Conservation (phyloP, 1,284 basidiomycete genomes). For the Puccinia brachypodii region DNA sequence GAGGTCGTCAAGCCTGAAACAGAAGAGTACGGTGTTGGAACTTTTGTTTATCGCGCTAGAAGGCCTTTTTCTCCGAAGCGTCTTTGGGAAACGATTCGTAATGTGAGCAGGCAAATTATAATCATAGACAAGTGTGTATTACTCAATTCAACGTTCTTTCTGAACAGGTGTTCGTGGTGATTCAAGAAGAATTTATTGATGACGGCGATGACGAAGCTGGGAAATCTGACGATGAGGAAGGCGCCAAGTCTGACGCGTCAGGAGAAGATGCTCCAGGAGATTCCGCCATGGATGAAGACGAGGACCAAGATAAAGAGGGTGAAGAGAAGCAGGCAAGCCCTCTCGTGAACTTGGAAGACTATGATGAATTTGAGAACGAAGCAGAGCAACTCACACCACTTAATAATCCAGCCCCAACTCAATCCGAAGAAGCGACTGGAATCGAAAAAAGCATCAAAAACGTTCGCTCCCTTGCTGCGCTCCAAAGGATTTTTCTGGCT, state of each 20-base stretch:
- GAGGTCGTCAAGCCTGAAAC: conserved; percentile 60
- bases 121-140: conserved; percentile 42
- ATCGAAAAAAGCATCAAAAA: conserved; percentile 57
- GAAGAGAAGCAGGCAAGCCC: conserved; percentile 35
- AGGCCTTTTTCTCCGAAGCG: conserved; percentile 60
- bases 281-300: neutral
- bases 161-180: conserved; percentile 46
- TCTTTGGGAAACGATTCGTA: conserved; percentile 59
- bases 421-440: conserved; percentile 58
- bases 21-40: conserved; percentile 58
- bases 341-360: neutral
- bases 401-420: conserved; percentile 60
- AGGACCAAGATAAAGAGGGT: conserved; percentile 22
- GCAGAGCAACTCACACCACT: no score
- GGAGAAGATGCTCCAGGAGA: neutral
- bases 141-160: neutral
- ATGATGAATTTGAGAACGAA: neutral
- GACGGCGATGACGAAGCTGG: conserved; percentile 51
- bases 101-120: conserved; percentile 58
- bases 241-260: conserved; percentile 22
- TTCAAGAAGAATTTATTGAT: conserved; percentile 57
- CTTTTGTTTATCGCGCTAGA: conserved; percentile 57
- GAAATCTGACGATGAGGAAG: conserved; percentile 14
- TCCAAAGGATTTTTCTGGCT: conserved; percentile 61
- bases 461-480: conserved; percentile 59